Conservation (phyloP, 495 filamentous ascomycete genomes). For the Tuber indicum region DNA sequence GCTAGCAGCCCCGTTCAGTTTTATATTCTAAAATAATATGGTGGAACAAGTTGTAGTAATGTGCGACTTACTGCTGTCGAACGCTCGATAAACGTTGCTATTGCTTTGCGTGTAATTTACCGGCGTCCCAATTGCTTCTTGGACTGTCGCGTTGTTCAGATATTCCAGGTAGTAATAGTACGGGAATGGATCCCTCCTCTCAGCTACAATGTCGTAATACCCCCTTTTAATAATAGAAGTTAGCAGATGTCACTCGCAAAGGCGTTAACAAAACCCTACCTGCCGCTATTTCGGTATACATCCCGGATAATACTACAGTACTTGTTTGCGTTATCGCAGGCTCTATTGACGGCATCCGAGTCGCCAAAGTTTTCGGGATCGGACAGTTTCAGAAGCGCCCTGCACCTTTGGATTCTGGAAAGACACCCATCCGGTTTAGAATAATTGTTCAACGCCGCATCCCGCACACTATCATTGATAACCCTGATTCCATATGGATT, state of each 20-base stretch:
- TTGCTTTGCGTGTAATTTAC: slow-evolving; percentile 60
- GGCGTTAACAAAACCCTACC: slow-evolving; percentile 12
- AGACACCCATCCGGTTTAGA: slow-evolving; percentile 47
- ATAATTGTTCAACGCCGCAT: slow-evolving; percentile 48
- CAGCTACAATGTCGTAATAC: slow-evolving; percentile 58
- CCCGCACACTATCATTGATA: slow-evolving; percentile 53
- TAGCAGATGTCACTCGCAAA: slow-evolving; percentile 9
- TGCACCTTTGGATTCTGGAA: slow-evolving; percentile 47
- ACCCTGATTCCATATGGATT: slow-evolving; percentile 69
- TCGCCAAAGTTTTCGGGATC: slow-evolving; percentile 53
- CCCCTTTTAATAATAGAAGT: slow-evolving; percentile 43
- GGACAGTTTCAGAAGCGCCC: slow-evolving; percentile 43
- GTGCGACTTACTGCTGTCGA: slow-evolving; percentile 49
- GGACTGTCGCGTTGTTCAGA: slow-evolving; percentile 57
- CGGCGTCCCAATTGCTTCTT: slow-evolving; percentile 57
- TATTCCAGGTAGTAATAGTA: slow-evolving; percentile 57
- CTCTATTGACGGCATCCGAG: slow-evolving; percentile 44
- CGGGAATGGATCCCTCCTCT: slow-evolving; percentile 57
- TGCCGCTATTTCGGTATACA: slow-evolving; percentile 8
- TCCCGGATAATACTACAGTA: slow-evolving; percentile 19
- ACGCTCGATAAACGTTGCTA: slow-evolving; percentile 49
- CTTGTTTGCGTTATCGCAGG: slow-evolving; percentile 13
- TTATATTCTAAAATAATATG: slow-evolving; percentile 15
- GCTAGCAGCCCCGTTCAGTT: slow-evolving; percentile 28
- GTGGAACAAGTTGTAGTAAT: slow-evolving; percentile 41